These are phyloP conservation scores for Uronychia binucleata DNA, from an alignment of 73 alveolate genomes.

Conservation along the genomic window DNA sequence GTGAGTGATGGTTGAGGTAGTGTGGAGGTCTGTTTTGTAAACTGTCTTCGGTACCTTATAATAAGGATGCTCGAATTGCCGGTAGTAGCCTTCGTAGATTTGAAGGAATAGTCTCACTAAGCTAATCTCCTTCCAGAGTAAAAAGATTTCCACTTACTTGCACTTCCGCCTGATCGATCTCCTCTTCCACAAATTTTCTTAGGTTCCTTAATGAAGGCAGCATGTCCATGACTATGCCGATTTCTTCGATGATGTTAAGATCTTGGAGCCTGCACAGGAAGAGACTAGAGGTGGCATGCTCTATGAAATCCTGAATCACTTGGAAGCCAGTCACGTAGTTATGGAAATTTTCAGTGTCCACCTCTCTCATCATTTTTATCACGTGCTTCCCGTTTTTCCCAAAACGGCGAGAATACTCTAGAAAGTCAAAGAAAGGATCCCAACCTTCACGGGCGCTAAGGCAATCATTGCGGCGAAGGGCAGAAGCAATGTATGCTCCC, in stretches of 20 bases:
- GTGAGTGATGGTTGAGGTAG: no score
- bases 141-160: neutral
- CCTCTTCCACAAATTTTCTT: neutral
- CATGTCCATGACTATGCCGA: neutral
- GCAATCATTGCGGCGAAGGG: no score
- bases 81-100: neutral
- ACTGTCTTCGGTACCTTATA: neutral
- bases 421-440: no score
- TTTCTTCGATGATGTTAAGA: neutral
- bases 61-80: neutral
- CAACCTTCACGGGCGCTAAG: no score
- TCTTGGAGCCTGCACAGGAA: neutral
- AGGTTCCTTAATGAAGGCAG: neutral
- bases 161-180: neutral
- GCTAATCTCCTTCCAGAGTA: neutral
- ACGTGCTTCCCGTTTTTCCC: neutral
- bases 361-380: neutral
- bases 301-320: neutral
- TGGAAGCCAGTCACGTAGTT: neutral
- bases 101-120: neutral
- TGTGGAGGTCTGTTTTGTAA: no score
- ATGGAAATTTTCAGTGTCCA: no score
- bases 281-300: neutral
- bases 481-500: neutral
- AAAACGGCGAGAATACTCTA: neutral